Evolutionary conservation across 148 eudicot species (phyloP).

Genomic region (Chenopodium formosanum): DNA sequence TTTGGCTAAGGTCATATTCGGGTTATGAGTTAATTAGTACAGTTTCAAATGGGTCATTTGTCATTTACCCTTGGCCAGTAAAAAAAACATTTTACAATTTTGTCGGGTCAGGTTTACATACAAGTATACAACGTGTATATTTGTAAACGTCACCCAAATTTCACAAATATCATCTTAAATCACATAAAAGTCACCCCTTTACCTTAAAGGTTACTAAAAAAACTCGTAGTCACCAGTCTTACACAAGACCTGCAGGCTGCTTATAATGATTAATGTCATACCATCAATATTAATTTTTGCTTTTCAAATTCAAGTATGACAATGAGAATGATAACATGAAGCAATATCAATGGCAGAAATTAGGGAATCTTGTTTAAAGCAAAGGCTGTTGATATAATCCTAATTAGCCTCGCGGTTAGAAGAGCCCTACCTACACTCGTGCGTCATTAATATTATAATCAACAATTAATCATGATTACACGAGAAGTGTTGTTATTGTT

Average conservation of each 20-base stretch:
- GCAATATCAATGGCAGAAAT: slow-evolving; percentile 13
- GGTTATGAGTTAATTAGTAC: not conserved
- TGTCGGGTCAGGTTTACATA: not conserved
- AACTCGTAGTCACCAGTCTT: not conserved
- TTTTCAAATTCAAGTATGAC: slow-evolving; percentile 7
- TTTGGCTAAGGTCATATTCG: not conserved
- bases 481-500: slow-evolving; percentile 13
- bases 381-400: slow-evolving; percentile 3
- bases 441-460: slow-evolving; percentile 9
- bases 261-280: slow-evolving; percentile 10
- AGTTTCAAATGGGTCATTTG: too few relatives aligned
- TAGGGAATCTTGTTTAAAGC: slow-evolving; percentile 18
- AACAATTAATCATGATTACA: slow-evolving; percentile 22
- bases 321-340: slow-evolving; percentile 15
- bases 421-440: slow-evolving; percentile 28
- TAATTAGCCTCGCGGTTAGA: not conserved
- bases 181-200: not conserved
- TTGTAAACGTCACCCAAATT: not conserved
- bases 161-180: not conserved
- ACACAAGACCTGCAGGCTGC: not conserved
- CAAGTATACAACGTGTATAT: not conserved
- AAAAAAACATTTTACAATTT: too few relatives aligned
- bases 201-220: not conserved
- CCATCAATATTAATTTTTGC: not conserved
- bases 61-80: too few relatives aligned